These are phyloP conservation scores for Sporisorium sorghi DNA, from an alignment of 1,284 basidiomycete species.

Conservation along the genomic window DNA sequence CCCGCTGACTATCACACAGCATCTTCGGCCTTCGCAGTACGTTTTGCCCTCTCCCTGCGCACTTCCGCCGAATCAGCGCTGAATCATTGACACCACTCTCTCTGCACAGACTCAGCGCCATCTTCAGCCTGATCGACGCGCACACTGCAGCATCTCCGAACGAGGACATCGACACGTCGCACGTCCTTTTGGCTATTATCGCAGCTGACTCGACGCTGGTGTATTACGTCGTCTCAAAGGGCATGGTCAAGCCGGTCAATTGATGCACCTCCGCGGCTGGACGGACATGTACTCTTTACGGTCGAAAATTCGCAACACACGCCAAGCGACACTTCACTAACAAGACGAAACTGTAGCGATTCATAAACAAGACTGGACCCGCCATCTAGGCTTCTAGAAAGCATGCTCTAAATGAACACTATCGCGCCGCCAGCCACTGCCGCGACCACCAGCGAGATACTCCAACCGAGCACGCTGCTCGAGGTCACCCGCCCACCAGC, in stretches of 20 bases:
- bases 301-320: not conserved
- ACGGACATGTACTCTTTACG: not conserved
- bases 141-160: conserved; percentile 20
- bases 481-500: conserved; percentile 8
- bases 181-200: conserved; percentile 62
- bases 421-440: conserved; percentile 28
- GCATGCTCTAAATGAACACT: conserved; percentile 9
- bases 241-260: conserved; percentile 66
- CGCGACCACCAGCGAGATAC: conserved; percentile 17
- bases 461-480: conserved; percentile 25
- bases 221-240: conserved; percentile 63
- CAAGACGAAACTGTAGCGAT: not conserved
- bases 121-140: conserved; percentile 36
- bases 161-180: conserved; percentile 29
- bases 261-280: conserved; percentile 6
- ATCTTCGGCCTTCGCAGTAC: conserved; percentile 31
- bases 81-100: no score
- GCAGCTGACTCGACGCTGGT: conserved; percentile 64
- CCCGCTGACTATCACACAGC: conserved; percentile 38
- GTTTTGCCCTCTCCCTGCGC: not conserved
- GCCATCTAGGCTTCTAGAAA: not conserved
- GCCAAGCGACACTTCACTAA: not conserved
- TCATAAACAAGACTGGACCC: not conserved
- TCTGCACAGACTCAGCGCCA: conserved; percentile 23
- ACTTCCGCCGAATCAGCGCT: not conserved